Base-by-base conservation (phyloP, 2,329 filamentous ascomycete species). In the Beauveria scarabaeidicola region DNA sequence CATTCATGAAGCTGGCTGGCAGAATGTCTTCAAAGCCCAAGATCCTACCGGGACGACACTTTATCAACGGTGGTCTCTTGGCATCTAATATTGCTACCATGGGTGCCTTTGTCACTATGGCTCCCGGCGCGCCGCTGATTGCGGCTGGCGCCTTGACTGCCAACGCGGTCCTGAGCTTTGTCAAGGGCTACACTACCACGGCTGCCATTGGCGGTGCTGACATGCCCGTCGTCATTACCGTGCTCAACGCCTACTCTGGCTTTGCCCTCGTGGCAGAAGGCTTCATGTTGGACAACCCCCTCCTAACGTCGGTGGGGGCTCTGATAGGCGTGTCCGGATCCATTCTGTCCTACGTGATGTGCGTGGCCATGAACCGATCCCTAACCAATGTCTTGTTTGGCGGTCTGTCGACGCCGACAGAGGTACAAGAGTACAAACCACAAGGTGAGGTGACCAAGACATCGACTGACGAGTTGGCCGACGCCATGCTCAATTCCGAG, bases 201-300 rank as follows among this genome's bases (percentile, higher is more conserved):
- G 82, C 91, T 2, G 90, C 90, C 0, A 95, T 96, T 67, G 91
- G 91, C 23, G 91, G 91, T n/a, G 91, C 91, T 13, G 91, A 96
- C 68, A 96, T 96, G 91, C 91, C 88, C 15, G 90, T 95, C 5
- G 90, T 94, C 36, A 95, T 95, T 63, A 95, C 90, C 0, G 91
- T 96, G 1, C 75, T 96, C 21, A 96, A 96, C 66, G 91, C 91
- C 0, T 96, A 96, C 70, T 93, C 89, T 52, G 91, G 91, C 13
- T 96, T 96, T 61, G 91, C 91, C 0, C 80, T 96, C 2, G 90
- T 96, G 0, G 91, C 91, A 0, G 91, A 96, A 72, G 91, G 91
- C 0, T 87, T 96, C 70, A 96, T 96, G 91, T 78, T 96, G 15
- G 86, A 94, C 65, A 96, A 95, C 61, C 85, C 91, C 0, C 79